Evolutionary conservation across 2,329 filamentous ascomycete species (phyloP), one percentile per base, ranked within the genome.

Genomic region (Arthroderma uncinatum): DNA sequence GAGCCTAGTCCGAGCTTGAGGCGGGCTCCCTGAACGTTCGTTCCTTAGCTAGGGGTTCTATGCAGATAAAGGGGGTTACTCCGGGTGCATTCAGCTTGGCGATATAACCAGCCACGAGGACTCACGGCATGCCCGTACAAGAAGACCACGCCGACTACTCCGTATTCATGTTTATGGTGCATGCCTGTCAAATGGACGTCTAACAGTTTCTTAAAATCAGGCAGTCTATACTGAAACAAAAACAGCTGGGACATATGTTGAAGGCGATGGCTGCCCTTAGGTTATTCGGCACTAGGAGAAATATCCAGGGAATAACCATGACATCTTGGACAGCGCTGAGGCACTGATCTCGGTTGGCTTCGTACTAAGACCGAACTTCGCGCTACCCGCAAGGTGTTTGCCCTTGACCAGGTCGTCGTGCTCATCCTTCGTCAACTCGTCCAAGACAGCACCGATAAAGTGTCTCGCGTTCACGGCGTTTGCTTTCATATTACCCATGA

Each of bases 401-500:
- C 86, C 93, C 60, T 79, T 74, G 40, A 96, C 83, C 57, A 93
- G 72, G 58, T 92, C 84, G 56, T 72, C 76, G 72, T 95, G 82
- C 68, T 92, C 86, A 59, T 87, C 80, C 69, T 87, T 85, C 65
- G 82, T 84, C 65, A 97, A 78, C 73, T 90, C 85, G 71, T 97
- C 89, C 57, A 98, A 77, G 47, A 60, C 90, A 33, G 87, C 89
- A 36, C 83, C 88, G 34, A 98, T 85, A 57, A 97, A 85, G 54
- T 84, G 79, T 70, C 86, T 85, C 34, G 93, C 93, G 68, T 97
- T 98, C 68, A 85, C 79, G 55, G 87, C 80, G 73, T 98, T 98
- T 63, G 89, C 86, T 70, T 87, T 86, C 93, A 98, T 98, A 74
- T 95, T 89, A 60, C 83, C 86, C 84, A 95, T 89, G 57, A 98